These are phyloP conservation scores for Lizonia empirigonia DNA, from an alignment of 2,329 filamentous ascomycete species.

Conservation along the genomic window DNA sequence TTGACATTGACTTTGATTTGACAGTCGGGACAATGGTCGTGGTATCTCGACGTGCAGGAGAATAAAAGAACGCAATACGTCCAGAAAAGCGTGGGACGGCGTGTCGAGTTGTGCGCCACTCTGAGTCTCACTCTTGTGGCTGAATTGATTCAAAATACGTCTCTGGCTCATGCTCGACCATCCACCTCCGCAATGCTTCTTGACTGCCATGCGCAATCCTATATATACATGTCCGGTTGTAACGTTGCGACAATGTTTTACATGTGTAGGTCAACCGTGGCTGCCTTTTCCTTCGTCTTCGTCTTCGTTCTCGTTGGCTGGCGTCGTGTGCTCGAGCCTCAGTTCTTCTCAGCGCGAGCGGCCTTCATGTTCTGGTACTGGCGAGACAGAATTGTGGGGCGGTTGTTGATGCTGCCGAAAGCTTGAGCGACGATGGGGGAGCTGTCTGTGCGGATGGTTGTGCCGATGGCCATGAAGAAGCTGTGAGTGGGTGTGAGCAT, in stretches of 20 bases:
- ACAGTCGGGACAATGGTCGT: background rate
- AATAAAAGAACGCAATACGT: background rate
- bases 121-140: background rate
- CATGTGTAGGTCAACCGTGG: constrained; percentile 13
- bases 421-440: constrained; percentile 76
- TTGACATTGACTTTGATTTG: constrained; percentile 14
- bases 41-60: background rate
- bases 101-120: background rate
- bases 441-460: constrained; percentile 90
- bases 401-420: constrained; percentile 72
- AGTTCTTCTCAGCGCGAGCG: constrained; percentile 38
- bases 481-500: constrained; percentile 48
- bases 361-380: constrained; percentile 38
- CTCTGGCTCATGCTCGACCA: background rate
- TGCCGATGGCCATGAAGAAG: constrained; percentile 99
- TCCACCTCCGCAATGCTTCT: background rate
- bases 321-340: constrained; percentile 2
- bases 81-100: background rate
- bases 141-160: background rate
- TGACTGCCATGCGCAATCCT: background rate
- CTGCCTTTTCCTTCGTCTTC: background rate
- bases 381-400: constrained; percentile 70
- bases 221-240: constrained; percentile 23
- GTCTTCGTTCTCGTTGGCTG: background rate
- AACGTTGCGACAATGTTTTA: constrained; percentile 22